These are phyloP conservation scores for Calonectria pseudoturangicola DNA, from an alignment of 2,329 filamentous ascomycete genomes.

Conservation along the genomic window DNA sequence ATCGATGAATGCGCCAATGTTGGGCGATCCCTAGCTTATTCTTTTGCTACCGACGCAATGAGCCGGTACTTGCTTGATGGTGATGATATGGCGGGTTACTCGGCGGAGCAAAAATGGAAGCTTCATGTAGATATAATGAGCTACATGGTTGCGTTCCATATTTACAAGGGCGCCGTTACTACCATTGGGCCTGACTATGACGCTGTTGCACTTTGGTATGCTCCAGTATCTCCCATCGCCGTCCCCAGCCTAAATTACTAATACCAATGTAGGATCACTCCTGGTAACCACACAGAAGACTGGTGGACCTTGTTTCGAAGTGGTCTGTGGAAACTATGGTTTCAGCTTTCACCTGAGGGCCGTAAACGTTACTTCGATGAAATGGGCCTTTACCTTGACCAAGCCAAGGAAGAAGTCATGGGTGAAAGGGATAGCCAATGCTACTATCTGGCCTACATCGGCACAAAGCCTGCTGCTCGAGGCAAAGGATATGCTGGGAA, in stretches of 20 bases:
- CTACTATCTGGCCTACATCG: conserved; percentile 91
- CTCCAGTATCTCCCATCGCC: conserved; percentile 39
- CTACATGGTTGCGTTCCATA: conserved; percentile 85
- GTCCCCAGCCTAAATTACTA: conserved; percentile 1
- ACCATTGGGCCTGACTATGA: conserved; percentile 87
- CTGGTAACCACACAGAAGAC: conserved; percentile 83
- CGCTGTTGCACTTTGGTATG: conserved; percentile 86
- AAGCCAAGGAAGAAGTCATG: conserved; percentile 82
- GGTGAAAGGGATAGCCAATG: conserved; percentile 79
- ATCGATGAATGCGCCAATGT: conserved; percentile 82
- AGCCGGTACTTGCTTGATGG: conserved; percentile 84
- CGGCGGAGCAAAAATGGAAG: conserved; percentile 82
- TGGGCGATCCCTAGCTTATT: conserved; percentile 82
- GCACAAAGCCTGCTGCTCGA: conserved; percentile 81
- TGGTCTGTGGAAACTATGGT: conserved; percentile 86
- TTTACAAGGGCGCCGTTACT: conserved; percentile 83
- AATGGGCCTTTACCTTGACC: conserved; percentile 83
- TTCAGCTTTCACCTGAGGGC: conserved; percentile 83
- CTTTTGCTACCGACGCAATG: conserved; percentile 85
- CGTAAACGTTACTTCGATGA: conserved; percentile 85
- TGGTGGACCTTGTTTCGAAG: conserved; percentile 82
- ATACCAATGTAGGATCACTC: conserved; percentile 78
- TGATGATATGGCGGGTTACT: conserved; percentile 78
- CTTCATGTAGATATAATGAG: conserved; percentile 86
- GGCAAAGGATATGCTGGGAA: conserved; percentile 83